phyloP scores from a whole-genome alignment of 306 rosid species.

The Quercus dentata region DNA sequence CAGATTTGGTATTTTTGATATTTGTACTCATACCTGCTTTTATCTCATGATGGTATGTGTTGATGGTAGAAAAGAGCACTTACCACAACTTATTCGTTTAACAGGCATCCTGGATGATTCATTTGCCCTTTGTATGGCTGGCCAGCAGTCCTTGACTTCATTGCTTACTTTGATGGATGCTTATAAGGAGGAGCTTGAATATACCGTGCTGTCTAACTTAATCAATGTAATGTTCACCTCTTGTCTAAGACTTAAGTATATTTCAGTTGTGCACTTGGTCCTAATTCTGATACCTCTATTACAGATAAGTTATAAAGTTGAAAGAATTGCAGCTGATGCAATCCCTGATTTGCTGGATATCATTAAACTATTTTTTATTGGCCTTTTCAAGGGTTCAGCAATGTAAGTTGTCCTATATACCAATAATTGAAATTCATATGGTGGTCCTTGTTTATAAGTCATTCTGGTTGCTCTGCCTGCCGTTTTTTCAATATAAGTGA shows the following conservation, averaged over 20 bases:
- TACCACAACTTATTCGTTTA: slow-evolving; percentile 22
- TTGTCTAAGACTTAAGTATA: slow-evolving; percentile 1
- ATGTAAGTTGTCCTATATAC: slow-evolving; percentile 51
- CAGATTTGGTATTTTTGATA: slow-evolving; percentile 65
- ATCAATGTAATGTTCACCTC: slow-evolving; percentile 55
- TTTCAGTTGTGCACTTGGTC: slow-evolving; percentile 10
- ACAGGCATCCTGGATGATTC: slow-evolving; percentile 89
- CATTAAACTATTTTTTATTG: slow-evolving; percentile 58
- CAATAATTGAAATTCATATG: background rate
- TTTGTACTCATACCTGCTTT: background rate
- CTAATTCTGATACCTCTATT: slow-evolving; percentile 30
- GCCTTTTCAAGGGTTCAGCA: slow-evolving; percentile 62
- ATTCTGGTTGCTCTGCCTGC: background rate
- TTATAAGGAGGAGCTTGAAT: slow-evolving; percentile 78
- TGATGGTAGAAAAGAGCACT: slow-evolving; percentile 2
- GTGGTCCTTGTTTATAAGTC: background rate
- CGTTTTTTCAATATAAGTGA: background rate
- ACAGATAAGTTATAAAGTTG: slow-evolving; percentile 60
- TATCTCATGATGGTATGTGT: background rate
- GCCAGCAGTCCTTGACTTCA: slow-evolving; percentile 62
- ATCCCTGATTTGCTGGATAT: slow-evolving; percentile 50
- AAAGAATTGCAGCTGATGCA: slow-evolving; percentile 71
- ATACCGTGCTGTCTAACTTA: slow-evolving; percentile 77
- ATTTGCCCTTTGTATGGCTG: slow-evolving; percentile 78
- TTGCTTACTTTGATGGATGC: slow-evolving; percentile 77